phyloP scores from a whole-genome alignment of 768 basidiomycete species.

The Paxillus involutus region DNA sequence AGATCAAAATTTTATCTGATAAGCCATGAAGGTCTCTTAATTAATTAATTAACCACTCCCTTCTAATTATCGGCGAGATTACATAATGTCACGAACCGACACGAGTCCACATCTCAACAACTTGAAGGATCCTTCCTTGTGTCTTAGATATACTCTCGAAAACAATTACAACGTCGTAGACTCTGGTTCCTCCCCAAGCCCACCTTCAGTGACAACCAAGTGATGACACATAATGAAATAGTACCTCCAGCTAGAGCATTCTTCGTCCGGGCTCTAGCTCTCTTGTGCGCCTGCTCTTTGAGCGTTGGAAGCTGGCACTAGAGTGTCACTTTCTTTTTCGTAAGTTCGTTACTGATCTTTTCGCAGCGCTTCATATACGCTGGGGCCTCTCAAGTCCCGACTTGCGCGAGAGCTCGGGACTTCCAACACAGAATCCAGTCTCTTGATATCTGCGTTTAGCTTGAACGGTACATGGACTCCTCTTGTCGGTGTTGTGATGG shows the following conservation, averaged over 20 bases:
- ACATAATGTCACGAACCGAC: constrained; percentile 1
- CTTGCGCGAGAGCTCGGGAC: constrained; percentile 69
- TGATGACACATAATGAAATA: constrained; percentile 2
- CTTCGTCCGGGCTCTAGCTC: constrained; percentile 56
- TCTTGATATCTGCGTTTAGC: constrained; percentile 75
- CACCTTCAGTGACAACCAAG: background rate
- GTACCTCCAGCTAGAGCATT: constrained; percentile 36
- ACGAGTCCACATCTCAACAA: background rate
- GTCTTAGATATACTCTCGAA: background rate
- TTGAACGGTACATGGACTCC: constrained; percentile 80
- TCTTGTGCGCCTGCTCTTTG: constrained; percentile 70
- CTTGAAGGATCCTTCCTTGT: background rate
- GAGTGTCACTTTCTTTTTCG: constrained; percentile 36
- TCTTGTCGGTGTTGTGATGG: constrained; percentile 71
- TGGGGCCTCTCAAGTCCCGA: constrained; percentile 77
- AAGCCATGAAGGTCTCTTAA: background rate
- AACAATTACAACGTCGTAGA: background rate
- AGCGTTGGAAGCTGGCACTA: constrained; percentile 81
- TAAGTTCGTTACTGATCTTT: background rate
- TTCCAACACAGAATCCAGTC: constrained; percentile 74
- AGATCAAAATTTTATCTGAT: constrained; percentile 23
- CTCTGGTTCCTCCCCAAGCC: background rate
- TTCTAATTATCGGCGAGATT: too few relatives aligned
- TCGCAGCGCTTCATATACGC: constrained; percentile 64
- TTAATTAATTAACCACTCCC: too few relatives aligned